Conservation (phyloP, 805 yeast species). For the Wilhelminamyces savonicus region DNA sequence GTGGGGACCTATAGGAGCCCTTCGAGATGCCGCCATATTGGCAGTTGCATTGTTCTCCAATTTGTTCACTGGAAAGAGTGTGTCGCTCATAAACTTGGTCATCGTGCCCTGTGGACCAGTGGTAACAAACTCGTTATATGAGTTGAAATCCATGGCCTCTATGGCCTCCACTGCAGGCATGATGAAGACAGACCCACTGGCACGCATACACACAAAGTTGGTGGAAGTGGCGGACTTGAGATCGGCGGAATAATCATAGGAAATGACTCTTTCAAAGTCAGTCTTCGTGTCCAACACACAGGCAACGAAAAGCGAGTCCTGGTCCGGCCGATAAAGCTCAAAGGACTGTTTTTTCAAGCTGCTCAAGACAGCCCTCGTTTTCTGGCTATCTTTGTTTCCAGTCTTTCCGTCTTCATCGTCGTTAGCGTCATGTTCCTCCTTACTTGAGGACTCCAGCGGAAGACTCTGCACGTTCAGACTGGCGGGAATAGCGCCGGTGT, state of each 20-base stretch:
- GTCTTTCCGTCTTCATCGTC: not conserved
- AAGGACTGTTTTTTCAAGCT: slow-evolving; percentile 31
- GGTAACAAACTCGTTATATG: slow-evolving; percentile 59
- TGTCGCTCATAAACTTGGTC: slow-evolving; percentile 34
- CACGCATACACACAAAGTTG: slow-evolving; percentile 80
- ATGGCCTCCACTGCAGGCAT: slow-evolving; percentile 70
- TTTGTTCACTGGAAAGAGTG: too few relatives aligned
- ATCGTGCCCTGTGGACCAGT: slow-evolving; percentile 54
- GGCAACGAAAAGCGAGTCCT: slow-evolving; percentile 66
- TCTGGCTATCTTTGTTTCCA: not conserved
- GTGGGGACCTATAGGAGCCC: too few relatives aligned
- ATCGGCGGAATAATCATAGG: slow-evolving; percentile 77
- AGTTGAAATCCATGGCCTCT: slow-evolving; percentile 56
- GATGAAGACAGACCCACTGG: slow-evolving; percentile 79
- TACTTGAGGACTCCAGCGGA: too few relatives aligned
- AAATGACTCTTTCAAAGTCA: slow-evolving; percentile 72
- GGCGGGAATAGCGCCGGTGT: slow-evolving; percentile 50
- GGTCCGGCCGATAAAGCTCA: slow-evolving; percentile 31
- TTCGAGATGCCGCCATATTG: too few relatives aligned
- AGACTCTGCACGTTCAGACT: too few relatives aligned
- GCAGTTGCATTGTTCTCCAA: too few relatives aligned
- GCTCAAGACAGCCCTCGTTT: slow-evolving; percentile 8
- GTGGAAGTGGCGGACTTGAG: slow-evolving; percentile 43
- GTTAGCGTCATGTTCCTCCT: too few relatives aligned
- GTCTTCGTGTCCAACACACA: slow-evolving; percentile 70